phyloP scores from a whole-genome alignment of 2,329 filamentous ascomycete genomes.

The Didymella exigua region DNA sequence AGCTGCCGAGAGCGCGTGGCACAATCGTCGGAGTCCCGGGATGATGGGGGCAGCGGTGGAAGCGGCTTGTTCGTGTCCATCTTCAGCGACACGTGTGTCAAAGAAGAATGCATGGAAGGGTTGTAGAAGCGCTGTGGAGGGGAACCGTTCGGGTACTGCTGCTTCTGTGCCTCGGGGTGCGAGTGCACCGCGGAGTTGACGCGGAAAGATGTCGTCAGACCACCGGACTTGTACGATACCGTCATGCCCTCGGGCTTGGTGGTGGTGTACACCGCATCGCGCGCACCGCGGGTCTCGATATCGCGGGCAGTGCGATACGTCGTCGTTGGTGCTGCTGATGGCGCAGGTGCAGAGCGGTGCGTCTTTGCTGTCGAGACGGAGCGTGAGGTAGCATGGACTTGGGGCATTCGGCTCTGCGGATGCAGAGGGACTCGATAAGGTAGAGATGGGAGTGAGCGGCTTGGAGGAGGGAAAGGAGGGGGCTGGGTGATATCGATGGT shows the following conservation, averaged over 20 bases:
- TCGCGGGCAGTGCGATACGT: neutral
- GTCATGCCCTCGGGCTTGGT: neutral
- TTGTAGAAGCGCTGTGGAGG: neutral
- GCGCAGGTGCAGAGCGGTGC: neutral
- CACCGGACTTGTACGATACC: neutral
- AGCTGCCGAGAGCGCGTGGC: neutral
- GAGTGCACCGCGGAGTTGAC: neutral
- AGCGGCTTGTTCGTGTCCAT: neutral
- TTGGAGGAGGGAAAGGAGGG: neutral
- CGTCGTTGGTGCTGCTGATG: neutral
- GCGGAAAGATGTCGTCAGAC: neutral
- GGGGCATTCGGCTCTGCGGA: neutral
- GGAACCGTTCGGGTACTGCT: neutral
- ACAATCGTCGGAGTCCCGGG: neutral
- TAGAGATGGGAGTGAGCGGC: neutral
- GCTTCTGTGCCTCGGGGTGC: neutral
- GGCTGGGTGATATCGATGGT: neutral
- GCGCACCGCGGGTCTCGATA: neutral
- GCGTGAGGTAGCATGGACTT: neutral
- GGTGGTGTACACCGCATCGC: neutral
- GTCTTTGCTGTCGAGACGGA: neutral
- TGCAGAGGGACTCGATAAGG: neutral
- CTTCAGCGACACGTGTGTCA: neutral
- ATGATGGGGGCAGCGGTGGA: neutral
- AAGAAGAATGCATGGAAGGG: neutral